Percentiles rank a stretch among this genome's conserved stretches.
Conservation (phyloP, 441 rosid genomes). For the Breynia disticha region DNA sequence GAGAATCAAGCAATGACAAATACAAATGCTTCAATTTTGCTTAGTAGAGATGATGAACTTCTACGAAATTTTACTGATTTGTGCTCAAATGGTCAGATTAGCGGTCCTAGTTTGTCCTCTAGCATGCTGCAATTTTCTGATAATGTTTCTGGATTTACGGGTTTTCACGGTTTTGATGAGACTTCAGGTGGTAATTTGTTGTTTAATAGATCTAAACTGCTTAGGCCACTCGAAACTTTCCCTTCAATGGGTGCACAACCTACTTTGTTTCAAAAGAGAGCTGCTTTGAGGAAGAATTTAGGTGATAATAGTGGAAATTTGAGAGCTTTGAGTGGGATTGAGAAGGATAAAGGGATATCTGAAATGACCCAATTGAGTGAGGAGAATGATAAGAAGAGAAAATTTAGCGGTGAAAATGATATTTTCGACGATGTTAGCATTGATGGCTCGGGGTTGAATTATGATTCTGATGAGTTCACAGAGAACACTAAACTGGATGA, state of each 20-base stretch:
- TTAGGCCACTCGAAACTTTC: slow-evolving; percentile 51
- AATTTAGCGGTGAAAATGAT: slow-evolving; percentile 21
- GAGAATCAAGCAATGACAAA: slow-evolving; percentile 29
- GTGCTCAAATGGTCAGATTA: slow-evolving; percentile 24
- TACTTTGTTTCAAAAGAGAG: slow-evolving; percentile 60
- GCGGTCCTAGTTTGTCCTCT: slow-evolving; percentile 20
- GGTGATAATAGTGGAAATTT: slow-evolving; percentile 25
- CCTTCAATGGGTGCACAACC: slow-evolving; percentile 61
- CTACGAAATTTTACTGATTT: slow-evolving; percentile 33
- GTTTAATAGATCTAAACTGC: slow-evolving; percentile 41
- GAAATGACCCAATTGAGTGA: slow-evolving; percentile 21
- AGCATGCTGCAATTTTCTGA: slow-evolving; percentile 32
- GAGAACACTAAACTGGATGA: slow-evolving; percentile 35
- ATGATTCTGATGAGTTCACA: slow-evolving; percentile 49
- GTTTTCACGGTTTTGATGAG: slow-evolving; percentile 39
- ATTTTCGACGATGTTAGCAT: slow-evolving; percentile 36
- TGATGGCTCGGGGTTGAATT: slow-evolving; percentile 44
- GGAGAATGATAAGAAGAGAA: slow-evolving; percentile 32
- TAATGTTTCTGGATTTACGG: slow-evolving; percentile 22
- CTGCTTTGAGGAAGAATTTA: slow-evolving; percentile 46
- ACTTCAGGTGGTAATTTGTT: slow-evolving; percentile 28
- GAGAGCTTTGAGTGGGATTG: slow-evolving; percentile 22
- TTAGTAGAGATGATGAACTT: slow-evolving; percentile 28
- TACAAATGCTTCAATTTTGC: slow-evolving; percentile 19
- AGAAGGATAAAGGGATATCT: slow-evolving; percentile 35